These are phyloP conservation scores for Xylariaceae sp. DNA, from an alignment of 2,329 filamentous ascomycete genomes.

Conservation along the genomic window DNA sequence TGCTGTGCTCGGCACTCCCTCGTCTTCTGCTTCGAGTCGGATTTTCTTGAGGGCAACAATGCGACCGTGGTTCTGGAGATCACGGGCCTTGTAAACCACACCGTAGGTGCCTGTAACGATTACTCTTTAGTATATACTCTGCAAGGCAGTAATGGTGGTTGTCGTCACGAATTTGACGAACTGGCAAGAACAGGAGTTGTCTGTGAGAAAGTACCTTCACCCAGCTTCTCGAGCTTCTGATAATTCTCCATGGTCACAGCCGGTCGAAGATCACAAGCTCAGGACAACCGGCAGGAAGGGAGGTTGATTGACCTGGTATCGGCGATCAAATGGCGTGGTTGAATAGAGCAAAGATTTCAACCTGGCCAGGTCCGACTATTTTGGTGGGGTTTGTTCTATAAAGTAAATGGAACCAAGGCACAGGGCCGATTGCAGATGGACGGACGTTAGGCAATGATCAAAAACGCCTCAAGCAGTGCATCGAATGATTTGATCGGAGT, in stretches of 20 bases:
- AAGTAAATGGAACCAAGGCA: not conserved
- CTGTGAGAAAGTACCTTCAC: slow-evolving; percentile 67
- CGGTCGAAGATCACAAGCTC: not conserved
- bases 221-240: slow-evolving; percentile 93
- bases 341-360: not conserved
- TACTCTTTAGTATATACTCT: slow-evolving; percentile 6
- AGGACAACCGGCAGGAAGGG: not conserved
- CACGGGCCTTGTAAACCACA: slow-evolving; percentile 90
- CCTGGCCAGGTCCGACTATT: not conserved
- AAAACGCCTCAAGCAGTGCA: too few species aligned
- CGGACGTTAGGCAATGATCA: too few species aligned
- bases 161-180: too few species aligned
- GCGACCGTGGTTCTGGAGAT: slow-evolving; percentile 73
- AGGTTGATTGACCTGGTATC: too few species aligned
- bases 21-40: slow-evolving; percentile 88
- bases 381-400: not conserved
- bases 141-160: too few species aligned
- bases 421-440: not conserved
- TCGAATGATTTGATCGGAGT: too few species aligned
- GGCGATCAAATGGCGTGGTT: too few species aligned
- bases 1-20: slow-evolving; percentile 85
- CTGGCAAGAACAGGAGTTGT: not conserved
- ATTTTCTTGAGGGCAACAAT: slow-evolving; percentile 96
- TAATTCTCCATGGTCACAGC: slow-evolving; percentile 75
- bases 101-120: slow-evolving; percentile 71